phyloP scores from a whole-genome alignment of 345 rosid species.

The Sisymbrium irio region DNA sequence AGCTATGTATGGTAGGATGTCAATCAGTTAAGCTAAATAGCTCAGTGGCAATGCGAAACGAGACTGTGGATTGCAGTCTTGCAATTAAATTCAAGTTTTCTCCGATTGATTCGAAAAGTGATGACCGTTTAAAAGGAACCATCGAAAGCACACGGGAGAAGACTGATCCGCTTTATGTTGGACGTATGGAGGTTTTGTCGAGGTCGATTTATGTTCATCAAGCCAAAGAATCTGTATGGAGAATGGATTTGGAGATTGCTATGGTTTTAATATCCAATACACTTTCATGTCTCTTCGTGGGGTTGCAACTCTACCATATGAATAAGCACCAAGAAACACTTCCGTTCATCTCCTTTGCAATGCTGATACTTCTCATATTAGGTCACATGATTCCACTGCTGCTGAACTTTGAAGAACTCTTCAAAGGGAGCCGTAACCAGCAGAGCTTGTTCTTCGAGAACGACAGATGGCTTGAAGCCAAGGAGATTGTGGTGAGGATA shows the following conservation, averaged over 20 bases:
- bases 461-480: conserved; percentile 82
- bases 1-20: conserved; percentile 88
- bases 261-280: conserved; percentile 75
- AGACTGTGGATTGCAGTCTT: conserved; percentile 61
- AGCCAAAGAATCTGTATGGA: conserved; percentile 76
- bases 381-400: conserved; percentile 81
- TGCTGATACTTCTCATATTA: conserved; percentile 62
- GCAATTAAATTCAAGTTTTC: conserved; percentile 53
- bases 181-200: conserved; percentile 54
- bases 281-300: conserved; percentile 65
- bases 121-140: conserved; percentile 56
- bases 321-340: conserved; percentile 66
- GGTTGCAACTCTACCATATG: conserved; percentile 70
- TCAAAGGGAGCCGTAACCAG: conserved; percentile 39
- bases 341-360: conserved; percentile 63
- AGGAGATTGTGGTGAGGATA: conserved; percentile 74
- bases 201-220: conserved; percentile 50
- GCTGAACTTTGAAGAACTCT: conserved; percentile 76
- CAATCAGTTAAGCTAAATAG: conserved; percentile 31
- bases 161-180: conserved; percentile 64
- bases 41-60: conserved; percentile 20
- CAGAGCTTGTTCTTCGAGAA: conserved; percentile 58
- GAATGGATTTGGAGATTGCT: conserved; percentile 84
- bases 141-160: conserved; percentile 61
- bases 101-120: conserved; percentile 47